These are phyloP conservation scores for Macrolepiota dolichaula DNA, from an alignment of 768 basidiomycete species.

Conservation along the genomic window DNA sequence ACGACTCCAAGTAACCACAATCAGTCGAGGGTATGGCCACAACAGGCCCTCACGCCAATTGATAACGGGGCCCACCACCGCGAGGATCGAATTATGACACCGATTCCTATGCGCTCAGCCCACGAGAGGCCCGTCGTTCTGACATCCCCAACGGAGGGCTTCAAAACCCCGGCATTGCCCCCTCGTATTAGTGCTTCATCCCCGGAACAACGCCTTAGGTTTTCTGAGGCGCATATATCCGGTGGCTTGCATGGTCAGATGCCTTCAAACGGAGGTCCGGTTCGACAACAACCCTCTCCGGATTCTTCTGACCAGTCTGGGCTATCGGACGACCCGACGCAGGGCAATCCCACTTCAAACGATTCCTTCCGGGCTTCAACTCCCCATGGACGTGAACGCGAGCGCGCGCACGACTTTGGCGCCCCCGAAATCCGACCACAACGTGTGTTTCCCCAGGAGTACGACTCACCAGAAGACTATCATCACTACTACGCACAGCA, in stretches of 20 bases:
- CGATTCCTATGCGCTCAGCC: not conserved
- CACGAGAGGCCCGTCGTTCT: not conserved
- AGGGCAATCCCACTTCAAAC: not conserved
- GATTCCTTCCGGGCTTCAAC: conserved; percentile 4
- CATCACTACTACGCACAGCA: not conserved
- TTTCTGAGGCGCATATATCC: conserved; percentile 10
- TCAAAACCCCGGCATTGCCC: not conserved
- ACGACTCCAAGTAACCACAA: not conserved
- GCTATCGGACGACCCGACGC: not conserved
- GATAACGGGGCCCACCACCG: not conserved
- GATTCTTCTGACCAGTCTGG: not conserved
- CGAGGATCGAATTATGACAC: not conserved
- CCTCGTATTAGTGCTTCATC: not conserved
- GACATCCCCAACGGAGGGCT: not conserved
- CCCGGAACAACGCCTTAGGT: not conserved
- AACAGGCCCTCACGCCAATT: not conserved
- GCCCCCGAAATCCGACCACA: not conserved
- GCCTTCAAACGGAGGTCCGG: not conserved
- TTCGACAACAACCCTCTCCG: conserved; percentile 7
- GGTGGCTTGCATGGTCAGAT: not conserved
- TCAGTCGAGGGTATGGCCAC: not conserved
- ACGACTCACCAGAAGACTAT: not conserved
- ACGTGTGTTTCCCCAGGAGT: conserved; percentile 3
- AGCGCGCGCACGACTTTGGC: not conserved
- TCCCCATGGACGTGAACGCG: not conserved